Conservation (phyloP, 805 yeast species). For the Ogataea minuta region DNA sequence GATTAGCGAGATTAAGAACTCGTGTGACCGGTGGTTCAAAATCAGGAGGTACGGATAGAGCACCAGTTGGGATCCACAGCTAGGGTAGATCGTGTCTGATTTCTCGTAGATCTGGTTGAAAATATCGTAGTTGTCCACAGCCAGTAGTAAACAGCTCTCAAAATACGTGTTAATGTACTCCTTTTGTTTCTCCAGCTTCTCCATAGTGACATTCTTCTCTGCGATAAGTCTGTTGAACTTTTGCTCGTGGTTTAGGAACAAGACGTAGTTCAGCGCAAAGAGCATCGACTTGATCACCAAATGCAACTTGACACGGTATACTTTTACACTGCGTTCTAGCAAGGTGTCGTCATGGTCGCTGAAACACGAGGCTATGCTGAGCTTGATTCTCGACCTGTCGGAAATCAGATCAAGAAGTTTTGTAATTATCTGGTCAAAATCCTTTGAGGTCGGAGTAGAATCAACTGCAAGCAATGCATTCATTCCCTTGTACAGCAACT, state of each 20-base stretch:
- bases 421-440: slow-evolving; percentile 30
- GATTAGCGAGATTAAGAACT: slow-evolving; percentile 55
- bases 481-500: slow-evolving; percentile 41
- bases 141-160: slow-evolving; percentile 35
- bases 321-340: slow-evolving; percentile 26
- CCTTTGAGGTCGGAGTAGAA: slow-evolving; percentile 34
- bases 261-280: slow-evolving; percentile 49
- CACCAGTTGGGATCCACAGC: slow-evolving; percentile 45
- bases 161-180: slow-evolving; percentile 34
- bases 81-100: slow-evolving; percentile 27
- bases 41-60: slow-evolving; percentile 49
- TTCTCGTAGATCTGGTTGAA: slow-evolving; percentile 35
- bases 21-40: slow-evolving; percentile 55
- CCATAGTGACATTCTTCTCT: slow-evolving; percentile 30
- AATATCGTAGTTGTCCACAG: slow-evolving; percentile 38
- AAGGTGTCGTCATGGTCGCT: slow-evolving; percentile 13
- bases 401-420: slow-evolving; percentile 31
- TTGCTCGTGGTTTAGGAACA: slow-evolving; percentile 38
- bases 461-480: slow-evolving; percentile 35
- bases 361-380: slow-evolving; percentile 26
- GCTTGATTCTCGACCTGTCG: slow-evolving; percentile 30
- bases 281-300: slow-evolving; percentile 45
- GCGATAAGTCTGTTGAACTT: slow-evolving; percentile 33
- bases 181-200: slow-evolving; percentile 33
- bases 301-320: slow-evolving; percentile 33